Evolutionary conservation across 1,139 yeast species (phyloP).

Genomic region (Taphrina communis): DNA sequence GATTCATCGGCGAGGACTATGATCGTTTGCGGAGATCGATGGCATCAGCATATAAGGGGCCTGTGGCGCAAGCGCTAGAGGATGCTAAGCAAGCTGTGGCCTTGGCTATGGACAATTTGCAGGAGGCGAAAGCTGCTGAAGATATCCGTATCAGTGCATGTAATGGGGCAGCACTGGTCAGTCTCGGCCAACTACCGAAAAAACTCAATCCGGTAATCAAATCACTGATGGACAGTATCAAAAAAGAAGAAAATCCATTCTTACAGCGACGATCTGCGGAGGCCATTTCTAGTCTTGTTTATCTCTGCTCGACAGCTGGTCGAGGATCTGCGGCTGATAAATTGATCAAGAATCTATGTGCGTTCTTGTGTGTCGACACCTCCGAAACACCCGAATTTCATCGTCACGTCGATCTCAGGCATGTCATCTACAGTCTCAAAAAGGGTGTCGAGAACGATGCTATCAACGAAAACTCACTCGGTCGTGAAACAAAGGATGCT

Average conservation of each 20-base stretch:
- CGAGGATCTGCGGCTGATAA: conserved; percentile 83
- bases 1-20: conserved; percentile 68
- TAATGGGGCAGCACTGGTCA: conserved; percentile 74
- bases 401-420: conserved; percentile 65
- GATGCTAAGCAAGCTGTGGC: conserved; percentile 75
- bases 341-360: conserved; percentile 86
- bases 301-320: conserved; percentile 61
- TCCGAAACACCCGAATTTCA: conserved; percentile 93
- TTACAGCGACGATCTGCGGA: conserved; percentile 75
- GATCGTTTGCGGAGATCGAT: conserved; percentile 67
- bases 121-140: conserved; percentile 61
- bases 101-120: conserved; percentile 74
- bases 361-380: conserved; percentile 92
- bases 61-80: conserved; percentile 74
- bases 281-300: conserved; percentile 69
- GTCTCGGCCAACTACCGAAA: conserved; percentile 67
- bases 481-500: conserved; percentile 72
- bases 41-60: conserved; percentile 73
- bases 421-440: conserved; percentile 69
- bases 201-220: conserved; percentile 89
- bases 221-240: conserved; percentile 90
- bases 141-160: conserved; percentile 71
- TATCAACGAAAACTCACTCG: conserved; percentile 70
- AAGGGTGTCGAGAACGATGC: conserved; percentile 76
- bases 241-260: conserved; percentile 69